A percentile compares a stretch with the other conserved stretches of the same genome.
These are phyloP conservation scores for Sarocladium oryzae DNA, from an alignment of 2,329 filamentous ascomycete genomes.

Conservation along the genomic window DNA sequence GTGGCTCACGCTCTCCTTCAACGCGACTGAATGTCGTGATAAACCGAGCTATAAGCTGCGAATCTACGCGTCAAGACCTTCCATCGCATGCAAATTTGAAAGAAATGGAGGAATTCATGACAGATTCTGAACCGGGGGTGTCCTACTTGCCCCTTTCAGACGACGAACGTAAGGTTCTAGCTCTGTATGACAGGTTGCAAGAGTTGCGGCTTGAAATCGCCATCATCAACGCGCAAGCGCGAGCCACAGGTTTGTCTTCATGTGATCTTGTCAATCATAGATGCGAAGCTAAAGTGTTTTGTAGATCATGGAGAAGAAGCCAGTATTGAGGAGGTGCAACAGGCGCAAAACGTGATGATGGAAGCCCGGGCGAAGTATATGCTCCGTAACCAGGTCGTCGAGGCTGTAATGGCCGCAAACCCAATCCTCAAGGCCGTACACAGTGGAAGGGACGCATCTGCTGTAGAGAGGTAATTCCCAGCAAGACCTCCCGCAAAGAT, in stretches of 20 bases:
- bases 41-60: not conserved
- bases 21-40: constrained; percentile 20
- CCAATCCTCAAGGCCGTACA: constrained; percentile 76
- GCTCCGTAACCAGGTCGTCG: constrained; percentile 61
- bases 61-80: not conserved
- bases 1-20: not conserved
- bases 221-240: constrained; percentile 47
- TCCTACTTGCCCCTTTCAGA: constrained; percentile 49
- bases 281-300: not conserved
- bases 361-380: constrained; percentile 64
- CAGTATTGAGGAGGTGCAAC: constrained; percentile 45
- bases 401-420: constrained; percentile 63
- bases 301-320: constrained; percentile 7
- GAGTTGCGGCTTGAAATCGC: constrained; percentile 67
- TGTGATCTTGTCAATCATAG: not conserved
- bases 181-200: constrained; percentile 64
- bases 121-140: constrained; percentile 16
- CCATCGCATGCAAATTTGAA: constrained; percentile 9
- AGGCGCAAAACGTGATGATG: constrained; percentile 59
- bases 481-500: not conserved
- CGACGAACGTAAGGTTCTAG: constrained; percentile 59
- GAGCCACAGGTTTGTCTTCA: constrained; percentile 26
- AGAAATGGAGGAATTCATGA: constrained; percentile 21
- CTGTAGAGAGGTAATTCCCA: constrained; percentile 55
- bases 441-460: constrained; percentile 54